phyloP scores from a whole-genome alignment of 2,329 filamentous ascomycete genomes.

The Alternaria sp. region DNA sequence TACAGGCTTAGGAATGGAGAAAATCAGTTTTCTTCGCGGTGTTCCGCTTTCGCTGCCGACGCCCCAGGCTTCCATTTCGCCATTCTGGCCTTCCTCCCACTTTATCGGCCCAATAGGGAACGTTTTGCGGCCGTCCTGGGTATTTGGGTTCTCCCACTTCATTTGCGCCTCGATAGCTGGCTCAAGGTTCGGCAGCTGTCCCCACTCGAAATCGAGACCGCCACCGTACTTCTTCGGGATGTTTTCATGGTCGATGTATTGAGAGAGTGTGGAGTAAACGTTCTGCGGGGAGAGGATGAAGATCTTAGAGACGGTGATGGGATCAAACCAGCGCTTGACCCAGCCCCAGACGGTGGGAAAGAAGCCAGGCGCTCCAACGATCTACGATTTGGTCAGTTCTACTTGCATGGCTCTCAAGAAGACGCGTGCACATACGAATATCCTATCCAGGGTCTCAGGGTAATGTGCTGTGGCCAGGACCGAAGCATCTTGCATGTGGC shows the following conservation, averaged over 20 bases:
- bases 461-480: conserved; percentile 91
- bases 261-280: conserved; percentile 75
- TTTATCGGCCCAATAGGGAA: conserved; percentile 57
- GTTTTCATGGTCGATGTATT: conserved; percentile 81
- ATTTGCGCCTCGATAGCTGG: conserved; percentile 51
- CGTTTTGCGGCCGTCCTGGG: conserved; percentile 47
- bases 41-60: conserved; percentile 54
- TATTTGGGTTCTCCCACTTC: conserved; percentile 48
- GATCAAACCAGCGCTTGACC: conserved; percentile 92
- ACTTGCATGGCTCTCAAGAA: neutral
- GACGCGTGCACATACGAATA: conserved; percentile 62
- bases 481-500: conserved; percentile 92
- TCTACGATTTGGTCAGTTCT: conserved; percentile 50
- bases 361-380: conserved; percentile 88
- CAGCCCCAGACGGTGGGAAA: conserved; percentile 94
- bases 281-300: conserved; percentile 81
- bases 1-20: conserved; percentile 45
- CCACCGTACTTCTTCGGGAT: conserved; percentile 93
- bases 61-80: conserved; percentile 54
- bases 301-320: conserved; percentile 88
- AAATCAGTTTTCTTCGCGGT: conserved; percentile 48
- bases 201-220: conserved; percentile 81
- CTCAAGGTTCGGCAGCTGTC: conserved; percentile 76
- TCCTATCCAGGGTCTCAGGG: conserved; percentile 88
- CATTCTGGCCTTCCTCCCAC: conserved; percentile 52